phyloP scores from a whole-genome alignment of 805 yeast genomes.

The Debaryomyces maramus region DNA sequence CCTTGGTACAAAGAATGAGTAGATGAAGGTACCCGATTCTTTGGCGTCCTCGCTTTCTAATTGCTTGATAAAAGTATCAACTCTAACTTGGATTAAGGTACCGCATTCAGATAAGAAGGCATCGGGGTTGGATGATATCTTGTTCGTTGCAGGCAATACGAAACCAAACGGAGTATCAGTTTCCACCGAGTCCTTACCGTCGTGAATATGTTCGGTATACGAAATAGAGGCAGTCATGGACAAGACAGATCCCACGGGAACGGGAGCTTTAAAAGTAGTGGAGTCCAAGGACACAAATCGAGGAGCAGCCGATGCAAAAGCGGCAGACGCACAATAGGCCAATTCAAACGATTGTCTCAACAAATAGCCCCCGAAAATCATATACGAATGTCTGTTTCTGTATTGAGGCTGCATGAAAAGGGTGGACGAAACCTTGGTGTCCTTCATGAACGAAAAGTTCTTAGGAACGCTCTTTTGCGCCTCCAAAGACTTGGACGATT shows the following conservation, averaged over 20 bases:
- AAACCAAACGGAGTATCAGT: conserved; percentile 46
- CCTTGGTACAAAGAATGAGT: conserved; percentile 82
- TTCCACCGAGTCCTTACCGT: conserved; percentile 21
- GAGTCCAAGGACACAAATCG: conserved; percentile 88
- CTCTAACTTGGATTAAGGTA: conserved; percentile 85
- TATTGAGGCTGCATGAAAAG: conserved; percentile 95
- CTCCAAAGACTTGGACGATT: conserved; percentile 35
- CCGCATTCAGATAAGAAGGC: conserved; percentile 77
- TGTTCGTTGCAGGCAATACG: conserved; percentile 59
- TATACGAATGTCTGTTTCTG: conserved; percentile 89
- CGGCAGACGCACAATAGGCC: conserved; percentile 91
- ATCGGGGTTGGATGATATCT: conserved; percentile 47
- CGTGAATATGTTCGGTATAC: conserved; percentile 79
- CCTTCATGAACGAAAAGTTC: conserved; percentile 63
- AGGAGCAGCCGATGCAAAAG: conserved; percentile 82
- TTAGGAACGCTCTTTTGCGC: conserved; percentile 41
- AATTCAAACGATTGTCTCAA: conserved; percentile 91
- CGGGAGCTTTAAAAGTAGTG: conserved; percentile 90
- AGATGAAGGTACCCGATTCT: conserved; percentile 85
- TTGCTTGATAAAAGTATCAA: conserved; percentile 74
- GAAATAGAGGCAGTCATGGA: conserved; percentile 80
- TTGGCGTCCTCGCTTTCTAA: conserved; percentile 60
- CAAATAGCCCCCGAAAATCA: conserved; percentile 94
- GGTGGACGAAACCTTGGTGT: conserved; percentile 71
- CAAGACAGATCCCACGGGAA: conserved; percentile 90